Conservation (phyloP, 2,329 filamentous ascomycete genomes). For the Clonostachys solani region DNA sequence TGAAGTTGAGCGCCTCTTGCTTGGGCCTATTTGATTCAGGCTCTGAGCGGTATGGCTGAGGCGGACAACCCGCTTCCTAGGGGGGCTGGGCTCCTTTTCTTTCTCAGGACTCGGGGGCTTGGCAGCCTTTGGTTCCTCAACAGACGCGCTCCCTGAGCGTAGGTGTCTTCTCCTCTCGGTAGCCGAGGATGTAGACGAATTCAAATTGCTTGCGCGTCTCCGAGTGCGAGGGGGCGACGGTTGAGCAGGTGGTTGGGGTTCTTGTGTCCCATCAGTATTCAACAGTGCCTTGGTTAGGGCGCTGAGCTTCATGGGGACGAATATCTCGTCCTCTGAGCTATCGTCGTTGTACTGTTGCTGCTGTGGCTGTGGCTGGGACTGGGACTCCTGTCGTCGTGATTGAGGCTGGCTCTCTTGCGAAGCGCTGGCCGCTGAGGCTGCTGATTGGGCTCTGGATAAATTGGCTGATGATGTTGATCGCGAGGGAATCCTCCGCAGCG, state of each 20-base stretch:
- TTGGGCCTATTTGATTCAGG: slow-evolving; percentile 29
- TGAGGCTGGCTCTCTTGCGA: slow-evolving; percentile 2
- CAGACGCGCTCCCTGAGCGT: slow-evolving; percentile 42
- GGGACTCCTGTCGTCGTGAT: slow-evolving; percentile 21
- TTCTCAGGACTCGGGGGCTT: slow-evolving; percentile 36
- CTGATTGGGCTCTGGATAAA: not conserved
- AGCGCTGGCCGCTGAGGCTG: too few species aligned
- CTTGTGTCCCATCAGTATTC: slow-evolving; percentile 53
- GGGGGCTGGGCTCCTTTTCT: slow-evolving; percentile 46
- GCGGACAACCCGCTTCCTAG: slow-evolving; percentile 53
- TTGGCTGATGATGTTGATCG: slow-evolving; percentile 24
- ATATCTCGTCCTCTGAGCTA: slow-evolving; percentile 92
- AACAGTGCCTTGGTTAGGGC: slow-evolving; percentile 86
- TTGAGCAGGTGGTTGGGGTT: slow-evolving; percentile 29
- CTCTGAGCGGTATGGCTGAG: slow-evolving; percentile 47
- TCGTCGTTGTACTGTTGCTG: slow-evolving; percentile 53
- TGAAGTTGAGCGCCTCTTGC: slow-evolving; percentile 46
- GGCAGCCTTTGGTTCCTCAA: slow-evolving; percentile 27
- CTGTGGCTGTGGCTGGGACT: slow-evolving; percentile 25
- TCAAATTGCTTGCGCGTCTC: slow-evolving; percentile 42
- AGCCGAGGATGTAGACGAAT: slow-evolving; percentile 33
- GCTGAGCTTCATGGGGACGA: slow-evolving; percentile 88
- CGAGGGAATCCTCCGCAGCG: slow-evolving; percentile 43
- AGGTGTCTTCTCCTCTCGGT: slow-evolving; percentile 39
- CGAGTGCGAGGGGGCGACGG: slow-evolving; percentile 43